Base-by-base conservation (phyloP, 495 filamentous ascomycete genomes). In the Lichenothelia convexa region DNA sequence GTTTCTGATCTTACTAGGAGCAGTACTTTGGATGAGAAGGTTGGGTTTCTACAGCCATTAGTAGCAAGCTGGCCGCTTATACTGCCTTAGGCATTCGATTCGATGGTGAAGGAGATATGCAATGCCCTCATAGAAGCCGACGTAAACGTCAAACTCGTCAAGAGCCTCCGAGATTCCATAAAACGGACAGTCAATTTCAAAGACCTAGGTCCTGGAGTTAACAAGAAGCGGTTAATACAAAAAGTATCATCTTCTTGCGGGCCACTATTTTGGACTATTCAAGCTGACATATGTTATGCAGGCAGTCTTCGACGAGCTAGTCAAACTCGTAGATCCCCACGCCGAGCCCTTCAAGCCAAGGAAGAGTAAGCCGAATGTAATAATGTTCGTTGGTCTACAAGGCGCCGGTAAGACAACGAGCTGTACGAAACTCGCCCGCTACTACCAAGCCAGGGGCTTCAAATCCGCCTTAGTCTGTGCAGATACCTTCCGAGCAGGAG, bases 351-450 rank as follows among this genome's bases (percentile, higher is more conserved):
- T 93, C 68, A 85, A 89, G 45, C 89, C 91, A 17, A 93, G 89
- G 64, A 99, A 99, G 57, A 82, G 83, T 39, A 89, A 87, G 47
- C 62, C 78, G 31, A 95, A 93, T 57, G 80, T 95, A 45, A 93
- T 99, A 53, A 99, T 99, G 89, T 94, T 99, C 46, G 91, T 99
- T 39, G 89, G 89, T 53, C 63, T 99, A 30, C 89, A 99, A 53
- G 89, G 89, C 61, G 77, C 86, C 11, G 89, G 89, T 51, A 99
- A 99, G 56, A 99, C 89, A 6, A 99, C 89, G 1, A 87, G 86
- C 1, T 99, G 89, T 65, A 99, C 89, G 20, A 99, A 99, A 57
- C 67, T 99, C 24, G 89, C 89, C 23, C 66, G 91, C 37, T 85
- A 91, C 63, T 99, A 95, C 60, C 80, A 91, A 53, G 79, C 76